phyloP scores from a whole-genome alignment of 495 filamentous ascomycete genomes.

The Penicillium turbatum region DNA sequence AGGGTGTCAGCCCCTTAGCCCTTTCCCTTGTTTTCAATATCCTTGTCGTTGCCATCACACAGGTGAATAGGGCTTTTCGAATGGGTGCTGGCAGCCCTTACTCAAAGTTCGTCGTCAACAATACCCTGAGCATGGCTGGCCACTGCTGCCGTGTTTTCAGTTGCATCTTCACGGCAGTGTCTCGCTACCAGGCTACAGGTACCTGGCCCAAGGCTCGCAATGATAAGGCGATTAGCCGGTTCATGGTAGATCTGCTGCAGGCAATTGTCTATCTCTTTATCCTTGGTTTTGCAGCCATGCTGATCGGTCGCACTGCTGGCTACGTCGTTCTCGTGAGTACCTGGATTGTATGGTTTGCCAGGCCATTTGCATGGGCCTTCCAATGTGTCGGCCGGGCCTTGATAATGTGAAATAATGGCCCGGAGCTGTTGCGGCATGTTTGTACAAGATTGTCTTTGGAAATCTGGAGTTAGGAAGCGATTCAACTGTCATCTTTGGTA shows the following conservation, averaged over 20 bases:
- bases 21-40: slow-evolving; percentile 33
- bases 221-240: slow-evolving; percentile 29
- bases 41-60: slow-evolving; percentile 26
- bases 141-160: slow-evolving; percentile 39
- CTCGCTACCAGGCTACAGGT: slow-evolving; percentile 35
- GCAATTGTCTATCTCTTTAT: slow-evolving; percentile 36
- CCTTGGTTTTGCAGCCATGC: slow-evolving; percentile 31
- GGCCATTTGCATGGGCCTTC: slow-evolving; percentile 37
- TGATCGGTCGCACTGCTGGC: slow-evolving; percentile 31
- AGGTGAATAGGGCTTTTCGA: slow-evolving; percentile 25
- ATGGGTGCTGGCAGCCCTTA: slow-evolving; percentile 26
- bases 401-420: slow-evolving; percentile 8
- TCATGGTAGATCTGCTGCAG: slow-evolving; percentile 34
- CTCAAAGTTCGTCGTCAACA: slow-evolving; percentile 25
- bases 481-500: neutral
- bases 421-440: neutral
- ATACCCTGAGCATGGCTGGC: slow-evolving; percentile 32
- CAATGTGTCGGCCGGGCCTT: slow-evolving; percentile 30
- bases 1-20: slow-evolving; percentile 19
- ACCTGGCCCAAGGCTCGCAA: slow-evolving; percentile 29
- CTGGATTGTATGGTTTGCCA: slow-evolving; percentile 43
- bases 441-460: slow-evolving; percentile 1
- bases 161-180: slow-evolving; percentile 23
- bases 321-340: slow-evolving; percentile 36
- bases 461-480: neutral